Conservation (phyloP, 2,329 filamentous ascomycete species). For the Talaromyces sp. region DNA sequence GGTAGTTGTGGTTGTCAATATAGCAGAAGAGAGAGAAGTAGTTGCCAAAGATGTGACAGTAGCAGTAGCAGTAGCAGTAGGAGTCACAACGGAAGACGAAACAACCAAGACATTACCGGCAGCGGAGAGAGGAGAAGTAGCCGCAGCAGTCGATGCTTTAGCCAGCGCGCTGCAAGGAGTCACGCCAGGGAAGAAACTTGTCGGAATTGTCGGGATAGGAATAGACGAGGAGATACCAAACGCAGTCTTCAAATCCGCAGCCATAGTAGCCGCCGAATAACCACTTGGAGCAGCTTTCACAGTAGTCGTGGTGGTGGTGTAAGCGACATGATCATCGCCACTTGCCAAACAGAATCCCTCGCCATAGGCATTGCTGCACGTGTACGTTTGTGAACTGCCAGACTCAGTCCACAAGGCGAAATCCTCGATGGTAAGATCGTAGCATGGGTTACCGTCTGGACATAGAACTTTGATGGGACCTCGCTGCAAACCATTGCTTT, state of each 20-base stretch:
- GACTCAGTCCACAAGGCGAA: constrained; percentile 48
- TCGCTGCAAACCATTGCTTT: constrained; percentile 47
- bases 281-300: constrained; percentile 37
- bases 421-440: constrained; percentile 49
- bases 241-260: constrained; percentile 24
- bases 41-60: too few species aligned
- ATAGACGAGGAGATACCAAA: constrained; percentile 28
- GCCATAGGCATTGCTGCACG: constrained; percentile 51
- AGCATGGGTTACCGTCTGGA: constrained; percentile 52
- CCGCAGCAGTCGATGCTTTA: not conserved
- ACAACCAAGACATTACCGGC: not conserved
- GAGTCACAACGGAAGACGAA: not conserved
- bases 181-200: constrained; percentile 31
- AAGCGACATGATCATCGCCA: constrained; percentile 21
- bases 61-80: not conserved
- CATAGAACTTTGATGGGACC: constrained; percentile 56
- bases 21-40: not conserved
- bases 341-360: constrained; percentile 47
- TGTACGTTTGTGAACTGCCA: constrained; percentile 38
- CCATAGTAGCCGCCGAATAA: constrained; percentile 30
- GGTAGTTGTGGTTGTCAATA: not conserved
- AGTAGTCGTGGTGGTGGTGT: constrained; percentile 23
- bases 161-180: constrained; percentile 27
- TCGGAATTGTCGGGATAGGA: constrained; percentile 29
- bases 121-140: not conserved